phyloP scores from a whole-genome alignment of 441 rosid genomes.

The Raphanus hybrid region DNA sequence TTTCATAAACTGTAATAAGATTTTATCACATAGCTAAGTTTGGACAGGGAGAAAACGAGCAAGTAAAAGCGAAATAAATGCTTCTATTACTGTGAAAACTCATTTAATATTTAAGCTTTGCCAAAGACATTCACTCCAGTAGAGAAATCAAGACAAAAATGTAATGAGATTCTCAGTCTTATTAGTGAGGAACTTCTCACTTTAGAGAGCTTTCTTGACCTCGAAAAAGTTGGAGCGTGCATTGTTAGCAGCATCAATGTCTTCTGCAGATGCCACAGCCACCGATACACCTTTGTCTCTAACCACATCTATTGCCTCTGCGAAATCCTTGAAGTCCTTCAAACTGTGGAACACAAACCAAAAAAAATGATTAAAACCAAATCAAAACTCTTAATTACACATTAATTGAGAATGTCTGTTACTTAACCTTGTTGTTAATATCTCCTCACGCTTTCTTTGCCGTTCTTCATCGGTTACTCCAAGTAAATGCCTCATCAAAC shows the following conservation, averaged over 20 bases:
- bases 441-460: slow-evolving; percentile 82
- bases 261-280: slow-evolving; percentile 84
- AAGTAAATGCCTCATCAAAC: slow-evolving; percentile 75
- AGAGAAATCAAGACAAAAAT: too few relatives aligned
- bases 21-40: too few relatives aligned
- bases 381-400: background rate
- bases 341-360: slow-evolving; percentile 48
- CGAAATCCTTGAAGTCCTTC: slow-evolving; percentile 91
- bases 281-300: slow-evolving; percentile 76
- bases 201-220: slow-evolving; percentile 58
- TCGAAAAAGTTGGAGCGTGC: slow-evolving; percentile 62
- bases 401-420: too few relatives aligned
- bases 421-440: slow-evolving; percentile 87
- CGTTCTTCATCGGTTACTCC: slow-evolving; percentile 89
- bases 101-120: too few relatives aligned
- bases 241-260: slow-evolving; percentile 74
- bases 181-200: too few relatives aligned
- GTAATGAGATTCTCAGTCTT: too few relatives aligned
- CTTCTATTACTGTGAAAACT: too few relatives aligned
- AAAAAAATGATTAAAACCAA: background rate
- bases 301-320: slow-evolving; percentile 65
- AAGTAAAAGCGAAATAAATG: too few relatives aligned
- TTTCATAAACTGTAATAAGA: too few relatives aligned
- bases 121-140: too few relatives aligned
- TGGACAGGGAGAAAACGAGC: too few relatives aligned